Evolutionary conservation across 192 early-diverging fungal genomes (phyloP).

Genomic region (Backusella psychrophila): DNA sequence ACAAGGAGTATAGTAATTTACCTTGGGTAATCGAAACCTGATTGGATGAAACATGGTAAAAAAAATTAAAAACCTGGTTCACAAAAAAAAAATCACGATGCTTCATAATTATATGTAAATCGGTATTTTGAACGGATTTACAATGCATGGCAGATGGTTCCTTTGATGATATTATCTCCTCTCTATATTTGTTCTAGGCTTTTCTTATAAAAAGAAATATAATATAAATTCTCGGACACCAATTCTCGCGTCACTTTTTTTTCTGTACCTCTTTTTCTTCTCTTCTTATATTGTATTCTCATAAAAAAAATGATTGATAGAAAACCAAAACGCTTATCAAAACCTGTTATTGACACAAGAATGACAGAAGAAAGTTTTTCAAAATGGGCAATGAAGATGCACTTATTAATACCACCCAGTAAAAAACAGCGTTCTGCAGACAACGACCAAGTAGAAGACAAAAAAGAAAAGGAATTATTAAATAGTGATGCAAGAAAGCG

Average conservation of each 20-base stretch:
- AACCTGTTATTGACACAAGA: neutral
- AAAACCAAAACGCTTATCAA: neutral
- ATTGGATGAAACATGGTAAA: neutral
- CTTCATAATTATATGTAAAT: neutral
- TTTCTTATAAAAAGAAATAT: neutral
- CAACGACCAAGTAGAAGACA: neutral
- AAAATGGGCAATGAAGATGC: neutral
- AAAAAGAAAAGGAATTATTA: neutral
- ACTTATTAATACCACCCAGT: neutral
- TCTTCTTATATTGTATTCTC: neutral
- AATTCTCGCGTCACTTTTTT: neutral
- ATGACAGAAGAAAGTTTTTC: neutral
- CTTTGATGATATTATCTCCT: neutral
- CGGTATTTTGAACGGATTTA: slow-evolving; percentile 7
- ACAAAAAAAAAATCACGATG: neutral
- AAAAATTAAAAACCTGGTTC: neutral
- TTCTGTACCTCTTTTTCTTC: neutral
- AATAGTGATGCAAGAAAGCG: neutral
- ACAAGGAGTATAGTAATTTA: neutral
- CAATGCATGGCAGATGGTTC: neutral
- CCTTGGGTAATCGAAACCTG: neutral
- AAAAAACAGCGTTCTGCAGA: neutral
- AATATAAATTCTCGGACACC: neutral
- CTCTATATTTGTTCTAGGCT: slow-evolving; percentile 7
- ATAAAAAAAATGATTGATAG: neutral